Evolutionary conservation across 2,329 filamentous ascomycete genomes (phyloP).

Genomic region (Plenodomus tracheiphilus): DNA sequence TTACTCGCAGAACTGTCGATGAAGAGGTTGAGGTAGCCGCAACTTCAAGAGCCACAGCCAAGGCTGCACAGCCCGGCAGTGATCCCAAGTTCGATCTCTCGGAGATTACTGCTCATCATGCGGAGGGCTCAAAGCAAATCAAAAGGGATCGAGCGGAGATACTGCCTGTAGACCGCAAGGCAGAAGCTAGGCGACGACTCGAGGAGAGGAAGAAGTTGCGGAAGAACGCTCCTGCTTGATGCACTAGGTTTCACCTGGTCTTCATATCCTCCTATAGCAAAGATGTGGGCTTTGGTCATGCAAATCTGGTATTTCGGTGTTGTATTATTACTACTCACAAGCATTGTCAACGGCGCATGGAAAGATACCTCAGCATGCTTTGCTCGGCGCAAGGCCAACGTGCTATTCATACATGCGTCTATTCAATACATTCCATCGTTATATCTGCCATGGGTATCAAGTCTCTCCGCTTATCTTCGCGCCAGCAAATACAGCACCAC

Average conservation of each 20-base stretch:
- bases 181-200: slow-evolving; percentile 30
- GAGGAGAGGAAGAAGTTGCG: slow-evolving; percentile 32
- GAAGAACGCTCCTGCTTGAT: slow-evolving; percentile 17
- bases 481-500: slow-evolving; percentile 6
- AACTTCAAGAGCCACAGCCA: neutral
- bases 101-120: slow-evolving; percentile 29
- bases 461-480: neutral
- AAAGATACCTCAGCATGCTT: slow-evolving; percentile 26
- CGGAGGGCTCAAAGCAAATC: slow-evolving; percentile 24
- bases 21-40: neutral
- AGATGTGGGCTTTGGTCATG: no score
- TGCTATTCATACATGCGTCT: slow-evolving; percentile 4
- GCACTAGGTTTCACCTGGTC: no score
- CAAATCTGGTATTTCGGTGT: neutral
- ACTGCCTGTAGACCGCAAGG: slow-evolving; percentile 29
- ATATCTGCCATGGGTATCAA: neutral
- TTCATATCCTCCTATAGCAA: no score
- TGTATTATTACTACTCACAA: slow-evolving; percentile 1
- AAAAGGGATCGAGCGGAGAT: slow-evolving; percentile 22
- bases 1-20: neutral
- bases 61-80: neutral
- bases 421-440: neutral
- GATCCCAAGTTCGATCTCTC: slow-evolving; percentile 26
- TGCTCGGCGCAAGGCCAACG: neutral
- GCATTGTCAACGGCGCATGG: slow-evolving; percentile 17